Conservation (phyloP, 2,329 filamentous ascomycete genomes). For the Cordyceps militaris region DNA sequence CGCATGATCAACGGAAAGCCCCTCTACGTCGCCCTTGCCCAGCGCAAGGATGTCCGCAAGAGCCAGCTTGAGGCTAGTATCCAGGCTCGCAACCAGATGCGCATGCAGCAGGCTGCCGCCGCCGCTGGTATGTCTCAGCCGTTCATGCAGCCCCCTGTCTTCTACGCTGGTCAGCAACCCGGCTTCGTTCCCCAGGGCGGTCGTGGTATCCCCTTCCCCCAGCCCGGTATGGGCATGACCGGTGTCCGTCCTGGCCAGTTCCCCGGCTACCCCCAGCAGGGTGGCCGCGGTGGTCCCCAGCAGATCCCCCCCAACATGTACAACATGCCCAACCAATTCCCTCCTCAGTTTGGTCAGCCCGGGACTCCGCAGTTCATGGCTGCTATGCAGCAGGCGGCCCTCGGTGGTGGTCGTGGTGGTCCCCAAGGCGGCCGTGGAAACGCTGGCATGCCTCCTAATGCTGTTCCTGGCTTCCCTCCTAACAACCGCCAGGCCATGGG, state of each 20-base stretch:
- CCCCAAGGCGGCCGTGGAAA: conserved; percentile 64
- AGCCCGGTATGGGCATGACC: conserved; percentile 58
- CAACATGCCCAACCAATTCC: conserved; percentile 71
- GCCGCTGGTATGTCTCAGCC: conserved; percentile 82
- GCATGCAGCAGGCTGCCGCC: conserved; percentile 94
- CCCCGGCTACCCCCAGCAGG: conserved; percentile 77
- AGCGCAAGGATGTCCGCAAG: conserved; percentile 99
- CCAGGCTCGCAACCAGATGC: conserved; percentile 95
- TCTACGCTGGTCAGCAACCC: conserved; percentile 79
- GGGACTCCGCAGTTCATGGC: conserved; percentile 73
- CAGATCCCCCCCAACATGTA: conserved; percentile 86
- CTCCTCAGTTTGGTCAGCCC: conserved; percentile 72
- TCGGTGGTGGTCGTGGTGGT: conserved; percentile 55
- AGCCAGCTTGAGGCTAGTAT: conserved; percentile 99
- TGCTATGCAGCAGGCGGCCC: conserved; percentile 67
- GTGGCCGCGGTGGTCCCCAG: conserved; percentile 80
- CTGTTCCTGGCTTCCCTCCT: conserved; percentile 51
- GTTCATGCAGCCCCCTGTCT: conserved; percentile 85
- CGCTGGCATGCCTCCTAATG: conserved; percentile 40
- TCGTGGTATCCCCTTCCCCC: conserved; percentile 60
- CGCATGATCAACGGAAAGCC: conserved; percentile 97
- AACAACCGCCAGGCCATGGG: conserved; percentile 47
- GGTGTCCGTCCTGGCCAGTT: conserved; percentile 80
- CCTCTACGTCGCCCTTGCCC: conserved; percentile 92
- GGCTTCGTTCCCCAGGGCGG: conserved; percentile 59